These are phyloP conservation scores for Schwanniomyces occidentalis DNA, from an alignment of 805 yeast species.

Conservation along the genomic window DNA sequence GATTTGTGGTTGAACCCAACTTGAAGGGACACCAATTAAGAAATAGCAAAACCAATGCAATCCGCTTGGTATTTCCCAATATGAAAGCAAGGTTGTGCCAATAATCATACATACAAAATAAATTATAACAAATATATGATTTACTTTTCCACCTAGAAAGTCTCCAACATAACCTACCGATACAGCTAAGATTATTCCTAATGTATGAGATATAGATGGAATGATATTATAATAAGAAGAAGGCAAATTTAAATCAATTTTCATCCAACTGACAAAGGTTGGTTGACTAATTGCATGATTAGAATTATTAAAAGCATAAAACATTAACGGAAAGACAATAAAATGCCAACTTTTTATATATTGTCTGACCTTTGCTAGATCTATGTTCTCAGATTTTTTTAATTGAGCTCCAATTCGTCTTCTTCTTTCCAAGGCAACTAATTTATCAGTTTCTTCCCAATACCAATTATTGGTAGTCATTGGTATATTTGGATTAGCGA, in stretches of 20 bases:
- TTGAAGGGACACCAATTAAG: conserved; percentile 45
- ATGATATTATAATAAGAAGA: conserved; percentile 29
- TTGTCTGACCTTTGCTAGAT: conserved; percentile 36
- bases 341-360: conserved; percentile 51
- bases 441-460: conserved; percentile 29
- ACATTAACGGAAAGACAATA: conserved; percentile 40
- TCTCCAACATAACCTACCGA: conserved; percentile 27
- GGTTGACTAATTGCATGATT: conserved; percentile 34
- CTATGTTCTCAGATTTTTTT: conserved; percentile 40
- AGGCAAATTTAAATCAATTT: conserved; percentile 23
- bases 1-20: conserved; percentile 56
- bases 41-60: conserved; percentile 53
- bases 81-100: conserved; percentile 43
- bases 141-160: conserved; percentile 30
- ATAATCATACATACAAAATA: conserved; percentile 40
- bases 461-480: conserved; percentile 32
- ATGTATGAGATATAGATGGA: conserved; percentile 28
- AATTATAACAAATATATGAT: conserved; percentile 33
- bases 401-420: conserved; percentile 40
- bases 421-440: conserved; percentile 48
- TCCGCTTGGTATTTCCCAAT: conserved; percentile 49
- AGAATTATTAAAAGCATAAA: conserved; percentile 34
- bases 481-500: conserved; percentile 33
- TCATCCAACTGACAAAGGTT: conserved; percentile 38
- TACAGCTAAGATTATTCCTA: conserved; percentile 24